A percentile compares a stretch with the other conserved stretches of the same genome.
phyloP scores from a whole-genome alignment of 2,329 filamentous ascomycete genomes.

The Pyricularia pennisetigena region DNA sequence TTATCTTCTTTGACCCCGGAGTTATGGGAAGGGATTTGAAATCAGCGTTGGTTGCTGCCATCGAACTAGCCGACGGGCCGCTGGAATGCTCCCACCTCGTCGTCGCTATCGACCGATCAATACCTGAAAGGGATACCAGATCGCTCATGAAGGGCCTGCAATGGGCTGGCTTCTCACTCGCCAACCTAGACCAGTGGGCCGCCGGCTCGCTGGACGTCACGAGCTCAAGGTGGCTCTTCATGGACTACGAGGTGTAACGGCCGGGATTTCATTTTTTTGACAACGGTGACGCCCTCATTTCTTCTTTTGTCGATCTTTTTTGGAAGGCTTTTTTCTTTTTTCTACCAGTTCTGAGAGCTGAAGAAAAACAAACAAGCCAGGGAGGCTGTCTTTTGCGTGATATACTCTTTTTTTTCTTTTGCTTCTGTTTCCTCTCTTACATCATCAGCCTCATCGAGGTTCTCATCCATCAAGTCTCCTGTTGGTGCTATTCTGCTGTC shows the following conservation, averaged over 20 bases:
- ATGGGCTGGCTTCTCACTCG: constrained; percentile 86
- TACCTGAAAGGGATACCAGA: constrained; percentile 51
- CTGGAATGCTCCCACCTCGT: constrained; percentile 71
- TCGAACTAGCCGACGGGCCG: constrained; percentile 73
- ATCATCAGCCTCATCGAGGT: neutral
- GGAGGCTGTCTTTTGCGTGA: neutral
- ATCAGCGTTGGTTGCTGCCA: constrained; percentile 83
- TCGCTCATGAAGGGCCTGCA: constrained; percentile 72
- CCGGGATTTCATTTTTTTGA: constrained; percentile 2
- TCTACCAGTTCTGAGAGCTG: neutral
- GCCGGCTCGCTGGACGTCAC: constrained; percentile 48
- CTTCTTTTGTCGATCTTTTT: neutral
- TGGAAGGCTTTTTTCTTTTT: neutral
- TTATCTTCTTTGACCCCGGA: constrained; percentile 73
- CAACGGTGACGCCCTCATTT: neutral
- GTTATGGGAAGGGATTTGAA: constrained; percentile 71
- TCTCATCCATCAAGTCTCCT: constrained; percentile 1
- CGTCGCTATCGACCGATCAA: constrained; percentile 68
- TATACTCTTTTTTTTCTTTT: neutral
- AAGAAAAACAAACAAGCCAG: neutral
- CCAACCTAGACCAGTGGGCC: constrained; percentile 70
- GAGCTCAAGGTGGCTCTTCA: constrained; percentile 74
- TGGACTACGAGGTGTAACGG: constrained; percentile 65
- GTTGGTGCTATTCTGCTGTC: neutral
- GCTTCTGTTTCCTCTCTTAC: neutral